Conservation (phyloP, 176 grass and related monocot genomes). For the Cocos nucifera region DNA sequence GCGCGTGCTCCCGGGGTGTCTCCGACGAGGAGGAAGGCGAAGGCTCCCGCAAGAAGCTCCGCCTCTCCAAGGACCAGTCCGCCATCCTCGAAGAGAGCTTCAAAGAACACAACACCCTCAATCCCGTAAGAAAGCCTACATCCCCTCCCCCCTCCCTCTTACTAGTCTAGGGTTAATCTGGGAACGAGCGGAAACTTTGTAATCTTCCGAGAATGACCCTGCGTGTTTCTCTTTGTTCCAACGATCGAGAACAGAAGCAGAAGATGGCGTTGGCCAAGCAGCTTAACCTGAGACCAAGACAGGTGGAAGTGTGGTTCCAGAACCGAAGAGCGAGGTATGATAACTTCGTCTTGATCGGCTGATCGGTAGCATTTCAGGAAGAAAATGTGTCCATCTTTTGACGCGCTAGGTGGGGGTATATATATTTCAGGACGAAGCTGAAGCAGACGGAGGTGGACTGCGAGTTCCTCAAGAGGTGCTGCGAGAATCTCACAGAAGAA, state of each 20-base stretch:
- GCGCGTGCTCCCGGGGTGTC: too few relatives aligned
- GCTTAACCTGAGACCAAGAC: slow-evolving; percentile 63
- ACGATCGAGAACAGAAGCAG: slow-evolving; percentile 39
- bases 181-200: too few relatives aligned
- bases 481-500: slow-evolving; percentile 66
- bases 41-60: slow-evolving; percentile 82
- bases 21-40: slow-evolving; percentile 8
- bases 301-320: slow-evolving; percentile 98
- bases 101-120: slow-evolving; percentile 79
- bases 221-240: not conserved
- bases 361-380: too few relatives aligned
- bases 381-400: too few relatives aligned
- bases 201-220: too few relatives aligned
- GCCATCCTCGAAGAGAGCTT: slow-evolving; percentile 82
- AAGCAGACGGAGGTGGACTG: slow-evolving; percentile 97
- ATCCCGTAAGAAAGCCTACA: slow-evolving; percentile 39
- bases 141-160: not conserved
- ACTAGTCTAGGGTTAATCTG: not conserved
- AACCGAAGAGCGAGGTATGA: slow-evolving; percentile 71
- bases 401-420: too few relatives aligned
- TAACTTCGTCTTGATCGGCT: too few relatives aligned
- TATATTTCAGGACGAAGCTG: slow-evolving; percentile 51
- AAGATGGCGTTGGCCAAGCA: slow-evolving; percentile 76
- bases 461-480: slow-evolving; percentile 70
- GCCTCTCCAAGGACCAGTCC: slow-evolving; percentile 73